Conservation (phyloP, 2,329 filamentous ascomycete species). For the Botrytis squamosa region DNA sequence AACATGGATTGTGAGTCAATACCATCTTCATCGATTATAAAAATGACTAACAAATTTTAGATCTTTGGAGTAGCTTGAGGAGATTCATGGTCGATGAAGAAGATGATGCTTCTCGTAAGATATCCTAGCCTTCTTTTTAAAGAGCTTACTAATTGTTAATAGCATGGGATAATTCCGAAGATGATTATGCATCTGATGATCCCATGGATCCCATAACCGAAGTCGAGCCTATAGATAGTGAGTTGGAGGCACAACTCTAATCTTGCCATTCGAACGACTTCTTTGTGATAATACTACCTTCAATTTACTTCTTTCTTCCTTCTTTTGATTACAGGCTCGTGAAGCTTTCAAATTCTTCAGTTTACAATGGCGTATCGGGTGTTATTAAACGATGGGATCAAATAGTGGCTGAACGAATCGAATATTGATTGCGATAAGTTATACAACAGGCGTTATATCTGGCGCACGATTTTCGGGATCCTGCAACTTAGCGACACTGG, state of each 20-base stretch:
- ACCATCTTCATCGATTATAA: not conserved
- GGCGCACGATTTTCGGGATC: not conserved
- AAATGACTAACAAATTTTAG: constrained; percentile 22
- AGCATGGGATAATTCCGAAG: constrained; percentile 41
- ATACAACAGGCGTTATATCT: constrained; percentile 9
- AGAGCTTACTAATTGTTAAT: constrained; percentile 12
- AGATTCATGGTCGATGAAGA: constrained; percentile 40
- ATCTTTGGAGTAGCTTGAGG: constrained; percentile 34
- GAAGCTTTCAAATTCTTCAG: constrained; percentile 6
- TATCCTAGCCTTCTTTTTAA: not conserved
- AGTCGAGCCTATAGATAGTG: constrained; percentile 44
- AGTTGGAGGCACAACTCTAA: constrained; percentile 33
- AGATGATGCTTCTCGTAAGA: constrained; percentile 42
- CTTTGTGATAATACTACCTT: not conserved
- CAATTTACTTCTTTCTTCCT: not conserved
- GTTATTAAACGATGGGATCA: not conserved
- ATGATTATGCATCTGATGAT: constrained; percentile 51
- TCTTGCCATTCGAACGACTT: constrained; percentile 14
- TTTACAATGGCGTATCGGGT: constrained; percentile 14
- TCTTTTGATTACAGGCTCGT: constrained; percentile 8
- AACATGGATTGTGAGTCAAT: constrained; percentile 29
- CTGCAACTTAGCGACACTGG: not conserved
- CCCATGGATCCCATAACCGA: constrained; percentile 52
- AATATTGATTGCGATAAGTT: not conserved
- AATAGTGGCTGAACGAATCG: not conserved